Evolutionary conservation across 2,329 filamentous ascomycete genomes (phyloP), one percentile per base, ranked within the genome.

Genomic region (Blastomyces gilchristii): DNA sequence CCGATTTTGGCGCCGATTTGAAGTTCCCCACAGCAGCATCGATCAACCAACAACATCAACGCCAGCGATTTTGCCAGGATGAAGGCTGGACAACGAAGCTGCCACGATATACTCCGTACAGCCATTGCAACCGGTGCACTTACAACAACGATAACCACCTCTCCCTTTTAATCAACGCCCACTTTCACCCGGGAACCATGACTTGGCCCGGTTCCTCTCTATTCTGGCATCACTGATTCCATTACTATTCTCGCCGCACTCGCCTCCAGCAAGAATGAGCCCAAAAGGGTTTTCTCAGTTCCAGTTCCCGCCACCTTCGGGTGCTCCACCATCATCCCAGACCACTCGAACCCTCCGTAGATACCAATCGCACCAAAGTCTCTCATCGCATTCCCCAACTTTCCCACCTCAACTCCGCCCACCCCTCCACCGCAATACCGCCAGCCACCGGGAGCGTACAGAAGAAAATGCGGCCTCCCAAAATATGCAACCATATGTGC

Each of bases 331-430:
- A 45, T 86, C 85, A 37, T 85, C 86, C 53, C 82, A 85, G 65
- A 85, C 85, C 34, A 84, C 86, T 72, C 84, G 88, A 69, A 82
- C 84, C 57, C 80, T 91, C 65, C 84, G 89, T 68, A 87, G 87
- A 72, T 84, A 90, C 39, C 87, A 91, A 75, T 91, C 89, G 41
- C 88, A 89, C 60, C 88, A 91, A 64, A 71, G 77, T 80, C 83
- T 75, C 76, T 90, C 72, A 72, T 77, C 85, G 65, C 82, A 73
- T 43, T 69, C 75, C 60, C 82, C 57, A 31, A 83, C 84, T 0
- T 78, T 87, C 66, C 85, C 86, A 69, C 82, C 85, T n/a, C 84
- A 87, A 70, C 85, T 87, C 71, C 81, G 82, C 56, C 81, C 76
- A 50, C 80, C 71, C 50, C 71, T 80, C 63, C 70, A 71, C 47